These are phyloP conservation scores for Hypoxylon sp. DNA, from an alignment of 2,329 filamentous ascomycete genomes.

Conservation along the genomic window DNA sequence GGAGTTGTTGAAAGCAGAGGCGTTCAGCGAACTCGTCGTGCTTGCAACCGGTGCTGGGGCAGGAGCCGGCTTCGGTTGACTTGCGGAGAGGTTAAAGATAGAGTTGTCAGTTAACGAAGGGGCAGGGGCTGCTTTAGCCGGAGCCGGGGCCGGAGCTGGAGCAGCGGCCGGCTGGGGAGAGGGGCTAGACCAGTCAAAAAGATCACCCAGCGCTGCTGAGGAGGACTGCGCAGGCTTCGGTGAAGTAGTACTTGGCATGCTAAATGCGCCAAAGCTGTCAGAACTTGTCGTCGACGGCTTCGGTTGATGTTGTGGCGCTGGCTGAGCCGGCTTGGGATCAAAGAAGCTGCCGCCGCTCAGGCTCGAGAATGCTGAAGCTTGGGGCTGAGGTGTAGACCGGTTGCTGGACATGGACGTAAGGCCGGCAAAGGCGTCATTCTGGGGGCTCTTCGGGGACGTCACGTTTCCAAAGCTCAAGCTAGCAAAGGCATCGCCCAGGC, in stretches of 20 bases:
- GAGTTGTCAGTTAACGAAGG: slow-evolving; percentile 61
- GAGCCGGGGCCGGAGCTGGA: slow-evolving; percentile 54
- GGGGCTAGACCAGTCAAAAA: slow-evolving; percentile 77
- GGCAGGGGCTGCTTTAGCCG: slow-evolving; percentile 52
- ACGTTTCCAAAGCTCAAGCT: slow-evolving; percentile 67
- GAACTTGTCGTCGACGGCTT: slow-evolving; percentile 50
- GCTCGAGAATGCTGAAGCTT: slow-evolving; percentile 50
- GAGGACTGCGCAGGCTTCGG: slow-evolving; percentile 55
- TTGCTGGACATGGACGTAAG: slow-evolving; percentile 48
- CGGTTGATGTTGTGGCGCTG: slow-evolving; percentile 63
- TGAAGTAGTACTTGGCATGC: slow-evolving; percentile 53
- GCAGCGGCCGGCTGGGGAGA: slow-evolving; percentile 56
- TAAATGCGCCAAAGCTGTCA: slow-evolving; percentile 71
- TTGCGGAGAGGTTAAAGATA: slow-evolving; percentile 81
- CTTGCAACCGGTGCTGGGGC: slow-evolving; percentile 50
- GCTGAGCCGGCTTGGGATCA: slow-evolving; percentile 71
- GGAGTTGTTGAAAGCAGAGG: slow-evolving; percentile 56
- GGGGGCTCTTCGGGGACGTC: slow-evolving; percentile 51
- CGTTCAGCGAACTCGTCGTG: slow-evolving; percentile 49
- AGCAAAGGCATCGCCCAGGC: slow-evolving; percentile 83
- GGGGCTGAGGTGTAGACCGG: slow-evolving; percentile 51
- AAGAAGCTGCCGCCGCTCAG: slow-evolving; percentile 83
- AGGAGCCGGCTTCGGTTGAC: slow-evolving; percentile 55
- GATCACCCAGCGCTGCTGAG: slow-evolving; percentile 73
- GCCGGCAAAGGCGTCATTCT: slow-evolving; percentile 50